Base-by-base conservation (phyloP, 768 basidiomycete genomes). In the Macrolepiota fuliginosa region DNA sequence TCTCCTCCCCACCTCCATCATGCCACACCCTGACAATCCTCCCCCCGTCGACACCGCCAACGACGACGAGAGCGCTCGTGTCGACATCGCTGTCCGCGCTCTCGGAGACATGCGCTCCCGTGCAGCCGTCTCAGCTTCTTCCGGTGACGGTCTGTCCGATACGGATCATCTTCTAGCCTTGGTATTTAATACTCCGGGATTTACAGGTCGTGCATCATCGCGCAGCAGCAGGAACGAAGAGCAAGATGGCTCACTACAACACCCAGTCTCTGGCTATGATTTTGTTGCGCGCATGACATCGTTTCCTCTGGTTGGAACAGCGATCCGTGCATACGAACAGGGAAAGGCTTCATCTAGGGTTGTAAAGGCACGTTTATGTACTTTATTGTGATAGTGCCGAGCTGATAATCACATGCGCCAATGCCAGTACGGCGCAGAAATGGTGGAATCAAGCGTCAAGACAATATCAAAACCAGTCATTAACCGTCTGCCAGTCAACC, bases 391-490 rank as follows among this genome's bases (percentile, higher is more conserved):
- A 36, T 54, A 57, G 57, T 32, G 58, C 45, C 54, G 29, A 36
- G 36, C 32, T 47, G 17, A 59, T 29, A 35, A 54, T 40, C 32
- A 57, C 63, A 72, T 72, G 62, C 70, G 42, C 42, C 42, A 17
- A 45, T 45, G n/a, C n/a, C 42, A 94, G 92, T 93, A 92, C 69
- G 91, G 93, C 53, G 92, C 90, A 17, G 89, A 90, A 73, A 89
- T 94, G 83, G 83, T 94, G 75, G 93, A 94, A 72, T 90, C 87
- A 3, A 88, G 89, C 58, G 87, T 94, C 40, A 90, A 89, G 72
- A 82, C 87, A 17, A 86, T 94, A 42, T 91, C 91, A 27, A 81
- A 87, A 17, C 92, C 92, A 27, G 92, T 93, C 52, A 89, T 94
- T 54, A 84, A 90, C 60, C 83, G 89, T 27, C 78, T 94, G 0